Evolutionary conservation across 2,329 filamentous ascomycete species (phyloP).

Genomic region (Fusarium tanahbumbuense): DNA sequence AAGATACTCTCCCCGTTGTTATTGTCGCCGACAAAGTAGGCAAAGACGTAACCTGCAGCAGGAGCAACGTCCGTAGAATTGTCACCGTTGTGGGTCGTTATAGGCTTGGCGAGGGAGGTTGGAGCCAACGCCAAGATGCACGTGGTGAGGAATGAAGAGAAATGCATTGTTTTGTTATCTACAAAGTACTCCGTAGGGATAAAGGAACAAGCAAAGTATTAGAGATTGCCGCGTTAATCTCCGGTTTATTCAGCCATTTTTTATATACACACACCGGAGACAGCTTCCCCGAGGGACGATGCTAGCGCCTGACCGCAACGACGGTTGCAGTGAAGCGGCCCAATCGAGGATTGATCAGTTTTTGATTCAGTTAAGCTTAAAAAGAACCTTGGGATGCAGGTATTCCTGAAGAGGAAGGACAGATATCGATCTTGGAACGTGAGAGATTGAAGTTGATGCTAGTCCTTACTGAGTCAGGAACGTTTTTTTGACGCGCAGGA

Average conservation of each 20-base stretch:
- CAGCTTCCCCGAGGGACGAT: neutral
- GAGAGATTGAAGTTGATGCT: neutral
- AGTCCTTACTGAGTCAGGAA: neutral
- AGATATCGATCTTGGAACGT: slow-evolving; percentile 1
- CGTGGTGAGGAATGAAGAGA: neutral
- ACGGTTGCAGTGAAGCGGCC: neutral
- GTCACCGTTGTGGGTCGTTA: neutral
- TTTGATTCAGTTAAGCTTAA: neutral
- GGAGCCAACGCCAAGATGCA: slow-evolving; percentile 11
- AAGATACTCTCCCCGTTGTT: slow-evolving; percentile 14
- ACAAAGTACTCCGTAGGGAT: neutral
- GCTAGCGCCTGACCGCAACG: neutral
- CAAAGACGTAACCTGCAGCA: slow-evolving; percentile 6
- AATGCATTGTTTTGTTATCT: neutral
- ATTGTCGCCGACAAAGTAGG: slow-evolving; percentile 5
- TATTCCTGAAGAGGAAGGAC: slow-evolving; percentile 2
- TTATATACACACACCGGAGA: neutral
- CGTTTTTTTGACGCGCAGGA: neutral
- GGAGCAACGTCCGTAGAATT: neutral
- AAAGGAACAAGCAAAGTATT: neutral
- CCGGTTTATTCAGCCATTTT: neutral
- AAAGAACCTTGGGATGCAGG: slow-evolving; percentile 8
- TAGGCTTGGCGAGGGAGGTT: slow-evolving; percentile 10
- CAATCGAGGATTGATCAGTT: neutral
- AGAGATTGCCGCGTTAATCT: neutral